Conservation (phyloP, 2,329 filamentous ascomycete species). For the Clarireedia homoeocarpa region DNA sequence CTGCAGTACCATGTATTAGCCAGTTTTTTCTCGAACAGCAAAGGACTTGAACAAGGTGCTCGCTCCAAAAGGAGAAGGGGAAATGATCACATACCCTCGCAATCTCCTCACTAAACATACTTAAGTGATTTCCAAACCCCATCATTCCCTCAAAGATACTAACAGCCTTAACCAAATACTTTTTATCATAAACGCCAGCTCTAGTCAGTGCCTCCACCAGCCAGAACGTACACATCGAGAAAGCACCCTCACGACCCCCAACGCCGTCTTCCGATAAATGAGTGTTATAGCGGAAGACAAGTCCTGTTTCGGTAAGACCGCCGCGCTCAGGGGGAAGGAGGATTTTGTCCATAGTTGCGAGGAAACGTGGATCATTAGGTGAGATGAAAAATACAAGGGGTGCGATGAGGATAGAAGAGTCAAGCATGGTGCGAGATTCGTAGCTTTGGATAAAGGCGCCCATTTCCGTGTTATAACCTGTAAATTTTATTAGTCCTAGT, state of each 20-base stretch:
- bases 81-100: slow-evolving; percentile 34
- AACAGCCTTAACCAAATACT: slow-evolving; percentile 53
- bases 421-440: slow-evolving; percentile 60
- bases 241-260: slow-evolving; percentile 66
- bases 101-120: slow-evolving; percentile 76
- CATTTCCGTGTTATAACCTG: slow-evolving; percentile 62
- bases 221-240: slow-evolving; percentile 80
- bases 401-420: slow-evolving; percentile 68
- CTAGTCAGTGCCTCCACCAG: slow-evolving; percentile 70
- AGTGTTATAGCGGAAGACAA: slow-evolving; percentile 70
- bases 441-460: slow-evolving; percentile 70
- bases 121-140: slow-evolving; percentile 66
- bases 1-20: neutral
- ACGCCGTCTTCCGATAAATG: slow-evolving; percentile 63
- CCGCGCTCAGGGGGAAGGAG: slow-evolving; percentile 66
- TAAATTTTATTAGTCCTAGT: neutral
- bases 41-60: too few species aligned
- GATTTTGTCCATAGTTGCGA: slow-evolving; percentile 64
- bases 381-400: slow-evolving; percentile 74
- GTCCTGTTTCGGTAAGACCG: slow-evolving; percentile 64
- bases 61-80: too few species aligned
- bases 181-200: slow-evolving; percentile 56
- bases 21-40: too few species aligned
- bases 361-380: slow-evolving; percentile 68
- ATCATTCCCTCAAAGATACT: slow-evolving; percentile 73